A percentile compares a stretch with the other conserved stretches of the same genome.
Evolutionary conservation across 2,329 filamentous ascomycete genomes (phyloP).

Genomic region (Penicillium sp.): DNA sequence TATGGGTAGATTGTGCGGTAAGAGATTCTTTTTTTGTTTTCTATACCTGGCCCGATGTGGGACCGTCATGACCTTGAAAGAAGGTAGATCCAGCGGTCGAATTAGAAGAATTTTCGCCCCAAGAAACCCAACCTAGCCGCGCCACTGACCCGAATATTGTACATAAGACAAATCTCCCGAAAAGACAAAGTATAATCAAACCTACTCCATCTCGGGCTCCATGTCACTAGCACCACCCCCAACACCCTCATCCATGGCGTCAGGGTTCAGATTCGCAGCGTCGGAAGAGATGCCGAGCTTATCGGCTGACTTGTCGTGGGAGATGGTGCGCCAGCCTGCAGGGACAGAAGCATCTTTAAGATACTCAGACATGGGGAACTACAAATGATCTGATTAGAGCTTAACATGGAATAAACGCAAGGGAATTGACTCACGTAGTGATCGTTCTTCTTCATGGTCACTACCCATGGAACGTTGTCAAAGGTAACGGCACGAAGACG

Average conservation of each 20-base stretch:
- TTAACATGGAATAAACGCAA: too few relatives aligned
- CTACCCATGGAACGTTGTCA: constrained; percentile 98
- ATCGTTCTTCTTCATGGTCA: constrained; percentile 99
- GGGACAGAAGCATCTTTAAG: constrained; percentile 54
- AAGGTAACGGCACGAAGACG: constrained; percentile 96
- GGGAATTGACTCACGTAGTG: constrained; percentile 65
- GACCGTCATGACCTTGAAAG: not conserved
- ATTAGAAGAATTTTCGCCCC: not conserved
- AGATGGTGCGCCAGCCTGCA: constrained; percentile 58
- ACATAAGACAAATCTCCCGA: constrained; percentile 7
- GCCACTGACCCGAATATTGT: constrained; percentile 16
- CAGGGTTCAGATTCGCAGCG: constrained; percentile 44
- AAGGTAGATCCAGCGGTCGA: not conserved
- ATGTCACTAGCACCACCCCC: constrained; percentile 36
- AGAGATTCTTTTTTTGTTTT: not conserved
- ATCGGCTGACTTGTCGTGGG: constrained; percentile 50
- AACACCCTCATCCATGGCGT: constrained; percentile 46
- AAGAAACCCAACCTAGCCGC: constrained; percentile 2
- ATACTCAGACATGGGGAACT: constrained; percentile 66
- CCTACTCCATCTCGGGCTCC: constrained; percentile 34
- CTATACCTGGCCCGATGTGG: not conserved
- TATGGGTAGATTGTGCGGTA: not conserved
- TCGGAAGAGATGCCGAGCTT: constrained; percentile 37
- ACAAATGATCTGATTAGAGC: not conserved
- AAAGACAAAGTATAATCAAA: not conserved